Conservation (phyloP, 2,329 filamentous ascomycete species). For the Microthyrium microscopicum region DNA sequence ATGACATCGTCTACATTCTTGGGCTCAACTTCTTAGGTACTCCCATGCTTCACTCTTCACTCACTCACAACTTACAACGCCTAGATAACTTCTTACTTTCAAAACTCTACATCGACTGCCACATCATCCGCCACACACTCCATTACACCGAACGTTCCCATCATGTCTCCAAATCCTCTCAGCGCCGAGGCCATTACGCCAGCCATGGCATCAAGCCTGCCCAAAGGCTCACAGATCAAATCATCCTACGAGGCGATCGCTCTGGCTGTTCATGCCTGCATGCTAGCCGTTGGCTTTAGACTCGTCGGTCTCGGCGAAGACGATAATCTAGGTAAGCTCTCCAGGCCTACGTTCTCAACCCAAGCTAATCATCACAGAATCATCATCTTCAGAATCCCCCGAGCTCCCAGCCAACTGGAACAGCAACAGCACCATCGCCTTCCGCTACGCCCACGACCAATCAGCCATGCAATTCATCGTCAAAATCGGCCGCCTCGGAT, state of each 20-base stretch:
- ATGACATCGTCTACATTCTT: too few species aligned
- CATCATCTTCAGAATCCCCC: conserved; percentile 39
- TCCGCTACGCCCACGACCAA: conserved; percentile 74
- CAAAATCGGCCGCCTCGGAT: conserved; percentile 65
- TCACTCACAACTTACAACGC: too few species aligned
- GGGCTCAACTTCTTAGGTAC: too few species aligned
- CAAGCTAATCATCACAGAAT: conserved; percentile 20
- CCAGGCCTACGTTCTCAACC: too few species aligned
- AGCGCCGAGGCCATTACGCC: conserved; percentile 16
- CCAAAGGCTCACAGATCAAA: conserved; percentile 32
- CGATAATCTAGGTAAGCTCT: conserved; percentile 45
- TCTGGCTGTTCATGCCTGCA: conserved; percentile 67
- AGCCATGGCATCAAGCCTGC: conserved; percentile 28
- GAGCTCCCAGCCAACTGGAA: conserved; percentile 69
- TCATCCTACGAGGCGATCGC: conserved; percentile 69
- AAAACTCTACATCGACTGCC: too few species aligned
- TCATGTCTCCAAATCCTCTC: background rate
- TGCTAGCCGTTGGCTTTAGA: conserved; percentile 64
- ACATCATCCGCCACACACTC: too few species aligned
- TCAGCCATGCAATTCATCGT: conserved; percentile 73
- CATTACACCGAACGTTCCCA: too few species aligned
- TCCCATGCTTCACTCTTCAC: too few species aligned
- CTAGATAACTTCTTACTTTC: too few species aligned
- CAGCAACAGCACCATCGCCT: conserved; percentile 51
- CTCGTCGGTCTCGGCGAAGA: conserved; percentile 76